Conservation (phyloP, 192 early-diverging fungal genomes). For the Umbelopsis isabellina region DNA sequence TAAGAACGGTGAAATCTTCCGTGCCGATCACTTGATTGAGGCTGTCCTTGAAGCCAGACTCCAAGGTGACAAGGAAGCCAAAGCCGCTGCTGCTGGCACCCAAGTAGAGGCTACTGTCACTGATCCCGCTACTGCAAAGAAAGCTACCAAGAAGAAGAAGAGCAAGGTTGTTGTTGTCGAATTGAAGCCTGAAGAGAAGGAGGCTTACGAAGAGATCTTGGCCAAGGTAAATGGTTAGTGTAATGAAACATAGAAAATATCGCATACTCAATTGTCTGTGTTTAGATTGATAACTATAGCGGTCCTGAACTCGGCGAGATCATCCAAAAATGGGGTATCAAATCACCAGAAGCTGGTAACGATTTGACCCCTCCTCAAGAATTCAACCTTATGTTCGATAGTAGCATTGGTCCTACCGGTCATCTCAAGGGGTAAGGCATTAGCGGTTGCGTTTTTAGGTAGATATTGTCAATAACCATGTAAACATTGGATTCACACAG, state of each 20-base stretch:
- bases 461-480: not conserved
- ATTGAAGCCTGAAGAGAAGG: slow-evolving; percentile 62
- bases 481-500: slow-evolving; percentile 30
- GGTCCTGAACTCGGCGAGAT: slow-evolving; percentile 85
- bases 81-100: slow-evolving; percentile 49
- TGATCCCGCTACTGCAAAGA: slow-evolving; percentile 37
- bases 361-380: slow-evolving; percentile 84
- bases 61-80: slow-evolving; percentile 81
- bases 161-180: slow-evolving; percentile 66
- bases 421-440: slow-evolving; percentile 76
- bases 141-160: slow-evolving; percentile 69
- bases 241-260: not conserved
- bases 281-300: slow-evolving; percentile 92
- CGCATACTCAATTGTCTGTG: not conserved
- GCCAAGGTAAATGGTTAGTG: slow-evolving; percentile 64
- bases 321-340: slow-evolving; percentile 83
- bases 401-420: slow-evolving; percentile 97
- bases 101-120: slow-evolving; percentile 20
- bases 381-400: slow-evolving; percentile 99
- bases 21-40: slow-evolving; percentile 97
- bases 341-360: slow-evolving; percentile 91
- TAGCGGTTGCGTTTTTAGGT: not conserved
- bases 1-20: slow-evolving; percentile 91
- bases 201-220: slow-evolving; percentile 84
- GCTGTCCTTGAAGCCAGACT: slow-evolving; percentile 88